phyloP scores from a whole-genome alignment of 768 basidiomycete species.

The Baorangia bicolor region DNA sequence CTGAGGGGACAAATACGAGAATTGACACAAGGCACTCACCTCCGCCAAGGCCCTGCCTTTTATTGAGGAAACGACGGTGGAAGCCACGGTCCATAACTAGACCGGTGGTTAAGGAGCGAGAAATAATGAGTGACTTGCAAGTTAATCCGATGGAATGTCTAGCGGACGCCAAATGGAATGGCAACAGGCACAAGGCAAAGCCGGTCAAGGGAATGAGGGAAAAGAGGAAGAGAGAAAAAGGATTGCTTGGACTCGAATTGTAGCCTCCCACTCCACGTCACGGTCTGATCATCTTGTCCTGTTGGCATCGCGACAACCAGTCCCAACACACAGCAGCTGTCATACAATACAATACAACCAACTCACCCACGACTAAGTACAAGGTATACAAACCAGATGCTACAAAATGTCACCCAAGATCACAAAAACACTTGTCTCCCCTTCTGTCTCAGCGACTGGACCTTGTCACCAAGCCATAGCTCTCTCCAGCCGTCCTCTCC shows the following conservation, averaged over 20 bases:
- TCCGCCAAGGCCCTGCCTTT: conserved; percentile 29
- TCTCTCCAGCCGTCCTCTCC: conserved; percentile 85
- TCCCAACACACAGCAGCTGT: neutral
- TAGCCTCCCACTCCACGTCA: conserved; percentile 18
- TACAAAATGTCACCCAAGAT: conserved; percentile 7
- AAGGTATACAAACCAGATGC: conserved; percentile 8
- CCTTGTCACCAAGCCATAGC: conserved; percentile 46
- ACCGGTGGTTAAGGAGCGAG: conserved; percentile 13
- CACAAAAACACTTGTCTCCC: neutral
- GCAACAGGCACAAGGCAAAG: neutral
- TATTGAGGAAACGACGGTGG: conserved; percentile 18
- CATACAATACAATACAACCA: conserved; percentile 2
- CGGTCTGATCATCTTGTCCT: too few relatives aligned
- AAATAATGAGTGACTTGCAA: conserved; percentile 24
- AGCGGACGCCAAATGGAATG: neutral
- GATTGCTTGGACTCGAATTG: neutral
- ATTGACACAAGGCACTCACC: conserved; percentile 22
- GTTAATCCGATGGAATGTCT: conserved; percentile 1
- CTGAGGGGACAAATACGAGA: neutral
- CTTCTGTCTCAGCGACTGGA: conserved; percentile 31
- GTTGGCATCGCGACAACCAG: conserved; percentile 34
- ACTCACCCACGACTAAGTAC: neutral
- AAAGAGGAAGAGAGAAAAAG: neutral
- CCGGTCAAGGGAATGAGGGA: neutral
- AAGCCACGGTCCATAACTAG: conserved; percentile 23